Evolutionary conservation across 305 asterid genomes (phyloP).

Genomic region (Fraxinus dipetala): DNA sequence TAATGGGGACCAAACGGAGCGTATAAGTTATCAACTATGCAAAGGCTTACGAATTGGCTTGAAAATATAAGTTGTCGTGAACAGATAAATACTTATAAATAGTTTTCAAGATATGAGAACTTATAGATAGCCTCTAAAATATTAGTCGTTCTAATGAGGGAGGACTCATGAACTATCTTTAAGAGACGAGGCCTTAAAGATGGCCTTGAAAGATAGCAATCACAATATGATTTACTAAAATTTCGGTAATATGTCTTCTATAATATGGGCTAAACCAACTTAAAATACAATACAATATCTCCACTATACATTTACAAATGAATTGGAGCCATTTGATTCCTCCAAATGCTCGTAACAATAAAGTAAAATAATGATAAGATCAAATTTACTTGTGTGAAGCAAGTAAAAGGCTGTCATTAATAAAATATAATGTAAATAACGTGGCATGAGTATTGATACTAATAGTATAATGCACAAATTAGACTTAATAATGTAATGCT

Average conservation of each 20-base stretch:
- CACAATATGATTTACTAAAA: neutral
- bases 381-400: neutral
- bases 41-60: neutral
- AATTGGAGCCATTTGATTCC: neutral
- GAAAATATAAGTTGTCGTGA: neutral
- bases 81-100: neutral
- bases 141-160: neutral
- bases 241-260: too few relatives aligned
- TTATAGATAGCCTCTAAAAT: too few relatives aligned
- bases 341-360: neutral
- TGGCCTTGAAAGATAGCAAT: neutral
- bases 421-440: too few relatives aligned
- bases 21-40: neutral
- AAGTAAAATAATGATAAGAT: too few relatives aligned
- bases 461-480: neutral
- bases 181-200: neutral
- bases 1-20: too few relatives aligned
- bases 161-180: neutral
- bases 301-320: neutral
- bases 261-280: neutral
- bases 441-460: neutral
- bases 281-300: too few relatives aligned
- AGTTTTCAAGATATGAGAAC: neutral
- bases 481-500: neutral
- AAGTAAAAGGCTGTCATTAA: too few relatives aligned